phyloP scores from a whole-genome alignment of 371 early-diverging fungal species.

The Blakeslea trispora region DNA sequence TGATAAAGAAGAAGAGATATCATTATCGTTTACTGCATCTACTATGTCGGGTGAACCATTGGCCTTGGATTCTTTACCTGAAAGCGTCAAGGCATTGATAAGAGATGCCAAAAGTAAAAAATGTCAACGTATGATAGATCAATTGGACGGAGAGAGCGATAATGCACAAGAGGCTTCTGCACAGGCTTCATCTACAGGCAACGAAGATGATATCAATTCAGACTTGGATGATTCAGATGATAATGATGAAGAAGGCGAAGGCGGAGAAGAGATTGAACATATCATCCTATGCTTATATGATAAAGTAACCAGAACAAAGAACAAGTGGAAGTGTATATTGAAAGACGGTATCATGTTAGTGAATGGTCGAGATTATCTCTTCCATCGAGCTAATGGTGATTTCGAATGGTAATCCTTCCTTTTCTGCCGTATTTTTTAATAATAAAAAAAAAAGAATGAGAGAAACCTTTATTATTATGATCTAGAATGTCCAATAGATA shows the following conservation, averaged over 20 bases:
- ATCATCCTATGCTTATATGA: constrained; percentile 95
- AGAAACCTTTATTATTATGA: no score
- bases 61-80: constrained; percentile 38
- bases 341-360: constrained; percentile 94
- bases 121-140: constrained; percentile 35
- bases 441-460: constrained; percentile 6
- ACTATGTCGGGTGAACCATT: constrained; percentile 34
- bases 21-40: constrained; percentile 34
- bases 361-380: constrained; percentile 93
- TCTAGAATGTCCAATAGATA: no score
- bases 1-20: constrained; percentile 8
- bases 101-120: constrained; percentile 35
- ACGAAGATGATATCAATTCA: constrained; percentile 81
- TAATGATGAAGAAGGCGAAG: constrained; percentile 76
- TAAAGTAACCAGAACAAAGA: constrained; percentile 92
- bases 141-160: constrained; percentile 60
- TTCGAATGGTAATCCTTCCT: constrained; percentile 82
- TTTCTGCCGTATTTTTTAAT: neutral
- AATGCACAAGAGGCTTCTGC: constrained; percentile 25
- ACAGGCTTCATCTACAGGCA: constrained; percentile 16
- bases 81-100: constrained; percentile 39
- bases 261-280: constrained; percentile 78
- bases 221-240: constrained; percentile 82
- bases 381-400: constrained; percentile 91
- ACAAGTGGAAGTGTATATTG: constrained; percentile 96